Evolutionary conservation across 257 asterid genomes (phyloP), one percentile per base, ranked within the genome.

Genomic region (Fraxinus cuspidata): DNA sequence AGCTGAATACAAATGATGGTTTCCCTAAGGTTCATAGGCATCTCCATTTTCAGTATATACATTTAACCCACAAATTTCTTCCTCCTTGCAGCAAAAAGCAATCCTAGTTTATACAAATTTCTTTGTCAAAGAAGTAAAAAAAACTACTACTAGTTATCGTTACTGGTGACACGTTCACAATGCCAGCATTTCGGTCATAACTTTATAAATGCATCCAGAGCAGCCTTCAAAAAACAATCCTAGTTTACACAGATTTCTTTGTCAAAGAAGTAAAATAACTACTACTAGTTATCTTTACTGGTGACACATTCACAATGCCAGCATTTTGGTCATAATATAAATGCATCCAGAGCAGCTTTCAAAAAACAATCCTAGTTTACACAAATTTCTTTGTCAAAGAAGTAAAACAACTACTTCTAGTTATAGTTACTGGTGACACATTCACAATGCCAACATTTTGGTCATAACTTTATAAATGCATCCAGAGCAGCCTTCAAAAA

Each of bases 31-130:
- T 53, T 5, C 27, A 53, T 53, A 13, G 25, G 25, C 64, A 53
- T n/a, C 11, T 47, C 1, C 56, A 15, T 47, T 47, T 15, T 47
- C 7, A 42, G 51, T 16, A 42, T 11, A 42, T 12, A 47, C 56
- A 47, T 47, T 47, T 13, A 47, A 47, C 7, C n/a, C 16, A 47
- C 1, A 47, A 65, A 58, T 47, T 49, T 32, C 5, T 56, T 44
- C 74, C 21, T 69, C 42, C 34, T 38, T 73, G 40, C n/a, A 35
- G 49, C n/a, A 51, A 67, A 40, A 40, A 7, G 15, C 47, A 9
- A 34, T 74, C 71, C 40, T 47, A 25, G 73, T 77, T 71, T 82
- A 70, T 25, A 58, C 44, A 75, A 73, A 65, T 31, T 63, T 12
- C 63, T 35, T 44, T 12, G 47, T 77, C 31, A 13, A 72, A 65